Base-by-base conservation (phyloP, 331 rosid genomes). In the Spiraea crenata region DNA sequence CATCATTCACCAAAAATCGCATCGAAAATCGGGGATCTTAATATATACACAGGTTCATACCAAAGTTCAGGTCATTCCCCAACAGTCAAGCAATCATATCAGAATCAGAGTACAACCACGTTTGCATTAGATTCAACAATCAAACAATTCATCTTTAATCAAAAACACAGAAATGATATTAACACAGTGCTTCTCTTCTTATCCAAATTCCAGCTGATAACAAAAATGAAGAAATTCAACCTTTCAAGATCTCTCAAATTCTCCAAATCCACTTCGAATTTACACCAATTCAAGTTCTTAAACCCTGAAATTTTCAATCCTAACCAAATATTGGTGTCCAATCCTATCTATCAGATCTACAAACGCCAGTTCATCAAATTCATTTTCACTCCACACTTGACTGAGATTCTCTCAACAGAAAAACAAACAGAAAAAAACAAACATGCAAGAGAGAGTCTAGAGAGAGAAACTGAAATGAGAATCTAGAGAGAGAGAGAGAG, bases 261-360 rank as follows among this genome's bases (percentile, higher is more conserved):
- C 4, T 9, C 17, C 15, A 55, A 37, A 67, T 34, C 77, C 57
- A 66, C 51, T 31, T 71, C 38, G 10, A 19, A 35, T 2, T 10
- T 19, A 0, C 47, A 68, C 25, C 37, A 25, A 68, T 52, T 61
- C 62, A 49, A 73, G 31, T 40, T 56, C 56, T 49, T 9, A 10
- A 42, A 39, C 17, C 8, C 57, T 6, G 35, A 57, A 57, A 16
- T 11, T 12, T 51, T 19, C 34, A 45, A 3, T 34, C 8, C 19
- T 68, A 25, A 35, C 19, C 31, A 61, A 6, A 13, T 47, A 13
- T 48, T 51, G 56, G 15, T n/a, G 63, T 50, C 16, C 42, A 9
- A 48, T 48, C 19, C 7, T 3, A 31, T 15, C 65, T 49, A 14
- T 40, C 78, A 66, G 82, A 78, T 78, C 82, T 72, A 38, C 50